Conservation (phyloP, 139 green algal genomes). For the Diplosphaera chodatii region DNA sequence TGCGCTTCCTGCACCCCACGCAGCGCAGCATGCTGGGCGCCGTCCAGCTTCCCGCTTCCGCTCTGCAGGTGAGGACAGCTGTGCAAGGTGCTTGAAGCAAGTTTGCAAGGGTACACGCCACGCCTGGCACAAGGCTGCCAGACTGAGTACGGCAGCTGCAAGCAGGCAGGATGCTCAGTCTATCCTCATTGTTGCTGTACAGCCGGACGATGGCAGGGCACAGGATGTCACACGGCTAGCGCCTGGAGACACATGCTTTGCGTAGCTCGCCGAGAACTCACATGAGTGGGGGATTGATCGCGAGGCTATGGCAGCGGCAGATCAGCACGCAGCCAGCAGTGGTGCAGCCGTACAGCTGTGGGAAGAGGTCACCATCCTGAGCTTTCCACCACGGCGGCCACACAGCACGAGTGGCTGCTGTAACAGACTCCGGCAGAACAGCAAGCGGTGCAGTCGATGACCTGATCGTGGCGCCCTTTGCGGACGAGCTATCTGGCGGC, state of each 20-base stretch:
- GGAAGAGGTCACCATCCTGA: not conserved
- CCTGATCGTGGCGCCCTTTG: not conserved
- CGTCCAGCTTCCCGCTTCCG: not conserved
- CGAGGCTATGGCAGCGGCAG: no score
- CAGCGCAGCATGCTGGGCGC: not conserved
- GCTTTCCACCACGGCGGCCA: not conserved
- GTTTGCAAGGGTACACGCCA: no score
- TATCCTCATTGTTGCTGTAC: not conserved
- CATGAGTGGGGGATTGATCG: no score
- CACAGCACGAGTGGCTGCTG: not conserved
- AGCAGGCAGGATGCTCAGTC: no score
- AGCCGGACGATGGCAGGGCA: not conserved
- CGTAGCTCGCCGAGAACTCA: not conserved
- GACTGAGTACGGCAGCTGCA: no score
- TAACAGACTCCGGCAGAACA: not conserved
- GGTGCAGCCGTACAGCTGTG: not conserved
- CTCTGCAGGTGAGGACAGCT: not conserved
- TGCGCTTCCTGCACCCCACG: slow-evolving; percentile 1
- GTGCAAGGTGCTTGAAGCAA: no score
- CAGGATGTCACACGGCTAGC: not conserved
- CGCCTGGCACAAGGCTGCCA: no score
- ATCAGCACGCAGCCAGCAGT: no score
- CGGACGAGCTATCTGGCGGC: not conserved
- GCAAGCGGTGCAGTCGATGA: not conserved
- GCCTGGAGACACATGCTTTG: not conserved